Base-by-base conservation (phyloP, 805 yeast species). In the Schizosaccharomyces japonicus region DNA sequence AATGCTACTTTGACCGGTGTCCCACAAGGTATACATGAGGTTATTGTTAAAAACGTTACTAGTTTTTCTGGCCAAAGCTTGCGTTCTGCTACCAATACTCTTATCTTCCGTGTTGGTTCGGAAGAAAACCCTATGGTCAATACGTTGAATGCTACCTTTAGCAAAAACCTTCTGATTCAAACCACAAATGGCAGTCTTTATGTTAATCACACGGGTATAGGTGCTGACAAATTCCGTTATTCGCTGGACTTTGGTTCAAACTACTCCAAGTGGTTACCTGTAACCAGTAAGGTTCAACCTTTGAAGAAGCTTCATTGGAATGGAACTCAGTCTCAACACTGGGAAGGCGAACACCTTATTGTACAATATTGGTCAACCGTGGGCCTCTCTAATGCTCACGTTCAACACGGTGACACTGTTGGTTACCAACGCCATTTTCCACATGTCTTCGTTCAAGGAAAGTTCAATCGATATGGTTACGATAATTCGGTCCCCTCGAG, bases 61-160 rank as follows among this genome's bases (percentile, higher is more conserved):
- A 42, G 45, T 42, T 5, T 5, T 15, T 19, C 42, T 23, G 25
- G 25, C 26, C 45, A 13, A 10, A 25, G 30, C 1, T 15, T 28
- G 32, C 30, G 19, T 6, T 2, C 45, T n/a, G 3, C 19, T 8
- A 23, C 5, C 21, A 15, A 19, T 3, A 11, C 30, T 8, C 32
- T 42, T 8, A 13, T 42, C 5, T 15, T 42, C 15, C 45, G 45
- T 2, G 32, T 42, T 8, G 45, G 45, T 7, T 15, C 19, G n/a
- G 30, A 13, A 27, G 45, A 42, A n/a, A 42, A 42, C 25, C 45
- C 45, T n/a, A 25, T 42, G 45, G 45, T 42, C 17, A 21, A 27
- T 4, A 11, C 45, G 15, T 15, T 6, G n/a, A 28, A 42, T n/a
- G 45, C 45, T 42, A 28, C 30, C 21, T 42, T 27, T 13, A 27